Evolutionary conservation across 805 yeast genomes (phyloP), one percentile per base, ranked within the genome.

Genomic region (Ogataea zsoltii): DNA sequence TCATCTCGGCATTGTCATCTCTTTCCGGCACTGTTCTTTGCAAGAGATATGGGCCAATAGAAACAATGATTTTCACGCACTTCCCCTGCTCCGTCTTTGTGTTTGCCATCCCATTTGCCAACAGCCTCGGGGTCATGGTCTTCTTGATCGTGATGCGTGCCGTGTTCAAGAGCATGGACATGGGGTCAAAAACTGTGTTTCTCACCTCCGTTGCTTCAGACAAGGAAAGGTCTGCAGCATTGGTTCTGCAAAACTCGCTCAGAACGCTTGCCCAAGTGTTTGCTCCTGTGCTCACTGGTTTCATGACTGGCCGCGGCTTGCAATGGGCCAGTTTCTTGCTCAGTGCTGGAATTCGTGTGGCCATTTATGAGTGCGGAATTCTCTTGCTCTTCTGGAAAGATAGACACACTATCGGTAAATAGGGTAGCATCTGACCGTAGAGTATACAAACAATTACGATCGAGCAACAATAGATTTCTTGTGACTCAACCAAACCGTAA

Each of bases 181-280:
- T 69, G 23, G 75, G 77, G 1, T 74, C 79, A 9, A 75, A 75
- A 44, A 74, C 71, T 38, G 76, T 74, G 4, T 73, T 74, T 48
- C 61, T 74, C 17, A 72, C 76, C 7, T 58, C 76, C 0, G 60
- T 70, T 26, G 70, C 70, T 4, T 60, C 69, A 4, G 70, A 70
- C 21, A 54, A 60, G 26, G 73, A 70, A 43, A 56, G 77, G 39
- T 71, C 77, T 2, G 68, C 72, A 1, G 74, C 72, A 1, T 64
- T 75, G 45, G 72, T 71, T 0, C 68, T 73, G 62, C 74, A 69
- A 14, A 74, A 74, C 54, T 71, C 74, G 10, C 67, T 69, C 15
- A 66, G 74, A 45, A 72, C 75, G 1, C 40, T 71, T 40, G 71
- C 70, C 3, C 73, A 68, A 44, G 65, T 68, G 4, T 37, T 71